These are phyloP conservation scores for Turnera subulata DNA, from an alignment of 345 rosid genomes.

Conservation along the genomic window DNA sequence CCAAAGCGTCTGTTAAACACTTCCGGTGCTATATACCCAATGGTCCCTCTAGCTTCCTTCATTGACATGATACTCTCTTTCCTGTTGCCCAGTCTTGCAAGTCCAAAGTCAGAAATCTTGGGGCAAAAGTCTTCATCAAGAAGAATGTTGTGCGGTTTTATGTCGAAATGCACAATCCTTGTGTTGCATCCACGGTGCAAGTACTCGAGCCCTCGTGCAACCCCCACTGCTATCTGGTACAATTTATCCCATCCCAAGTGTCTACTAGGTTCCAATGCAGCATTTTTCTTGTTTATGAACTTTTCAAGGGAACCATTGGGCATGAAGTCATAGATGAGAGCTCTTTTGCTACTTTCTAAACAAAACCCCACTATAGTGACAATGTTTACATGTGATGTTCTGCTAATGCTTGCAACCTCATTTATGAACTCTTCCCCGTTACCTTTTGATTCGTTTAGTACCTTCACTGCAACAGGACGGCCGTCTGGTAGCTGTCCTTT, in stretches of 20 bases:
- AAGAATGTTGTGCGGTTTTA: no score
- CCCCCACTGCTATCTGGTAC: conserved; percentile 1
- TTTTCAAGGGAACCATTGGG: conserved; percentile 9
- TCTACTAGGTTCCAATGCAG: background rate
- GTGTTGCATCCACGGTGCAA: conserved; percentile 11
- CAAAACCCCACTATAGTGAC: conserved; percentile 7
- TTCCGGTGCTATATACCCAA: conserved; percentile 14
- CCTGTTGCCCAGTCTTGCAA: background rate
- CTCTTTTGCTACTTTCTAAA: background rate
- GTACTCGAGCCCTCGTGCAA: conserved; percentile 10
- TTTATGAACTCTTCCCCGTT: conserved; percentile 11
- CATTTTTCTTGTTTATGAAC: background rate
- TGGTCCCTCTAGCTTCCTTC: conserved; percentile 7
- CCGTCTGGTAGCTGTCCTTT: background rate
- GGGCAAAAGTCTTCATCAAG: no score
- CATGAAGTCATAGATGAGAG: no score
- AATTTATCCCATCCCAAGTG: conserved; percentile 9
- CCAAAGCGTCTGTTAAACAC: conserved; percentile 10
- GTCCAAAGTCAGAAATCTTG: conserved; percentile 11
- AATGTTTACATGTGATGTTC: conserved; percentile 12
- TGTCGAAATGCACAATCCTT: conserved; percentile 10
- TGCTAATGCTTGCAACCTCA: no score
- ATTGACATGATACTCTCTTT: conserved; percentile 4
- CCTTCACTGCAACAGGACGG: background rate
- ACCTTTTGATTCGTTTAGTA: background rate